Evolutionary conservation across 176 grass and related monocot species (phyloP).

Genomic region (Rhipidocladum racemiflorum): DNA sequence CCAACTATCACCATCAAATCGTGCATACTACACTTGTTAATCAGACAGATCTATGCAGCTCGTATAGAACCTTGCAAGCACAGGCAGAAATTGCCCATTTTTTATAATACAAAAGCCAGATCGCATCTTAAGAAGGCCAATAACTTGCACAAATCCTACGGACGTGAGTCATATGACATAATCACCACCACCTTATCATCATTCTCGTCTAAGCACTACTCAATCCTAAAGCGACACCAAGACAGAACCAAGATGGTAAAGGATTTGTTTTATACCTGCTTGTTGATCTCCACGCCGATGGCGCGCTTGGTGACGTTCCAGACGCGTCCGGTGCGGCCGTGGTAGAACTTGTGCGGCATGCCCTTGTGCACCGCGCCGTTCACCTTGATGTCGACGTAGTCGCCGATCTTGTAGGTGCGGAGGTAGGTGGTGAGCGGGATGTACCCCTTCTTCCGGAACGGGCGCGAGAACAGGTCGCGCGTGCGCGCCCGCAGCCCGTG

Average conservation of each 20-base stretch:
- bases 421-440: slow-evolving; percentile 80
- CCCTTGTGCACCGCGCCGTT: slow-evolving; percentile 86
- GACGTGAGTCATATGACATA: neutral
- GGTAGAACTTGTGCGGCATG: slow-evolving; percentile 93
- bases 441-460: slow-evolving; percentile 80
- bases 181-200: neutral
- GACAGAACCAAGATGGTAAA: too few relatives aligned
- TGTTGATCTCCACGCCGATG: slow-evolving; percentile 83
- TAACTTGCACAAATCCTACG: neutral
- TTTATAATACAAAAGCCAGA: neutral
- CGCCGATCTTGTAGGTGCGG: slow-evolving; percentile 74
- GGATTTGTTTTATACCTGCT: slow-evolving; percentile 43
- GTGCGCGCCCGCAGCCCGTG: slow-evolving; percentile 65
- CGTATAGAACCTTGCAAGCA: neutral
- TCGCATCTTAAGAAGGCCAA: neutral
- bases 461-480: slow-evolving; percentile 62
- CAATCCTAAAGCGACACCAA: neutral
- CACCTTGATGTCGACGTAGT: slow-evolving; percentile 72
- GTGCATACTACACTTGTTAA: neutral
- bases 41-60: neutral
- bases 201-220: neutral
- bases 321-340: slow-evolving; percentile 67
- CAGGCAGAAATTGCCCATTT: neutral
- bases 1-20: neutral
- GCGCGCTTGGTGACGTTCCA: slow-evolving; percentile 91